Evolutionary conservation across 192 early-diverging fungal species (phyloP).

Genomic region (Pilaira anomala): DNA sequence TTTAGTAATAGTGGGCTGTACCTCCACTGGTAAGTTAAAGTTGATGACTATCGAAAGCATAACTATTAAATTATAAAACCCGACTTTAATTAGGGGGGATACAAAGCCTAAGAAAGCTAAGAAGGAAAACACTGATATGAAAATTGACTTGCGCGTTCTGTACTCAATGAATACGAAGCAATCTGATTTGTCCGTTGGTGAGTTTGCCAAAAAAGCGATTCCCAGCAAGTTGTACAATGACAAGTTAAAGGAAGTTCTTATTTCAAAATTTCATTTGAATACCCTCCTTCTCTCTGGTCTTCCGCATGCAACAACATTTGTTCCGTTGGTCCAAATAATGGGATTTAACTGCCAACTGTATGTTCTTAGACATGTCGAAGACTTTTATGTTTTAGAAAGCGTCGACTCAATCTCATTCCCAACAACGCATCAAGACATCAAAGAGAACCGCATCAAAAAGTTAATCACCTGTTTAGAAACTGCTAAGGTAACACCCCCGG

Average conservation of each 20-base stretch:
- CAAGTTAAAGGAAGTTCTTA: conserved; percentile 8
- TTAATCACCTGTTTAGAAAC: conserved; percentile 3
- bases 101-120: conserved; percentile 4
- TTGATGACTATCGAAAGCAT: neutral
- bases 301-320: neutral
- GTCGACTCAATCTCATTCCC: conserved; percentile 9
- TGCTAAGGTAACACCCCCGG: conserved; percentile 8
- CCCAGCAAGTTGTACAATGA: conserved; percentile 12
- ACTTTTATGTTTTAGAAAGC: conserved; percentile 13
- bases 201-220: conserved; percentile 13
- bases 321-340: conserved; percentile 12
- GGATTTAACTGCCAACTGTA: neutral
- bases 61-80: conserved; percentile 5
- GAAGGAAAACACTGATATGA: conserved; percentile 4
- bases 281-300: conserved; percentile 14
- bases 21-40: conserved; percentile 16
- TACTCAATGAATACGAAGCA: neutral
- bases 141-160: conserved; percentile 8
- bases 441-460: neutral
- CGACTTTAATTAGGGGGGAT: conserved; percentile 1
- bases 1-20: conserved; percentile 9
- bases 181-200: neutral
- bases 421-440: neutral
- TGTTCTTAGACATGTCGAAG: conserved; percentile 1
- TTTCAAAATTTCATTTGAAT: conserved; percentile 17